These are phyloP conservation scores for Penicillium tannophilum DNA, from an alignment of 495 filamentous ascomycete genomes.

Conservation along the genomic window DNA sequence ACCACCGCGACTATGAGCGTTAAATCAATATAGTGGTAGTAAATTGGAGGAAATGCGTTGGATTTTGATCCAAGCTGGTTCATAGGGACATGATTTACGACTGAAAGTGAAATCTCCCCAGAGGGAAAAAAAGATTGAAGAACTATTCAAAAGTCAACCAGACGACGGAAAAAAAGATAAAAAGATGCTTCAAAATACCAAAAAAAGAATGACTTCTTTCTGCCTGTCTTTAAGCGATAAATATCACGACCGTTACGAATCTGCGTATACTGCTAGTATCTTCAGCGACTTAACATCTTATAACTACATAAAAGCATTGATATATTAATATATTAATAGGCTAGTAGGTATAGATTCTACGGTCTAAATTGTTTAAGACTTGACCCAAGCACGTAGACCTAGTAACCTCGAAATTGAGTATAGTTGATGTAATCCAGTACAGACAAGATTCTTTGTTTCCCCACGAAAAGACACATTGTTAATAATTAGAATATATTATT, in stretches of 20 bases:
- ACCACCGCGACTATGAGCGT: conserved; percentile 34
- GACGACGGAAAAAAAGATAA: conserved; percentile 3
- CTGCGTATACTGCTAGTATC: background rate
- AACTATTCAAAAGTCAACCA: conserved; percentile 1
- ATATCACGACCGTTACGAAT: background rate
- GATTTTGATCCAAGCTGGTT: background rate
- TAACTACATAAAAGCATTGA: background rate
- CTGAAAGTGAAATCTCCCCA: background rate
- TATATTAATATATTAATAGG: background rate
- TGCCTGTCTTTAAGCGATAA: background rate
- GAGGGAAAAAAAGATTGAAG: conserved; percentile 3
- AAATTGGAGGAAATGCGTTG: conserved; percentile 3
- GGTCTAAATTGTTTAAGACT: background rate
- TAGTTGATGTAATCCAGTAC: no score
- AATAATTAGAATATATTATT: no score
- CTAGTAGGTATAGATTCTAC: background rate
- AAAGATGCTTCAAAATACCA: background rate
- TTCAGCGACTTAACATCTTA: background rate
- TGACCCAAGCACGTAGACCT: background rate
- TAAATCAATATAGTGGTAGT: conserved; percentile 14
- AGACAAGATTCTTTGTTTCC: no score
- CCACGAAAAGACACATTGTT: no score
- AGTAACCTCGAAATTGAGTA: no score
- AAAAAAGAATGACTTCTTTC: background rate
- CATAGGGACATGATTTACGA: conserved; percentile 5